Evolutionary conservation across 163 green algal species (phyloP).

Genomic region (Scenedesmus sp.): DNA sequence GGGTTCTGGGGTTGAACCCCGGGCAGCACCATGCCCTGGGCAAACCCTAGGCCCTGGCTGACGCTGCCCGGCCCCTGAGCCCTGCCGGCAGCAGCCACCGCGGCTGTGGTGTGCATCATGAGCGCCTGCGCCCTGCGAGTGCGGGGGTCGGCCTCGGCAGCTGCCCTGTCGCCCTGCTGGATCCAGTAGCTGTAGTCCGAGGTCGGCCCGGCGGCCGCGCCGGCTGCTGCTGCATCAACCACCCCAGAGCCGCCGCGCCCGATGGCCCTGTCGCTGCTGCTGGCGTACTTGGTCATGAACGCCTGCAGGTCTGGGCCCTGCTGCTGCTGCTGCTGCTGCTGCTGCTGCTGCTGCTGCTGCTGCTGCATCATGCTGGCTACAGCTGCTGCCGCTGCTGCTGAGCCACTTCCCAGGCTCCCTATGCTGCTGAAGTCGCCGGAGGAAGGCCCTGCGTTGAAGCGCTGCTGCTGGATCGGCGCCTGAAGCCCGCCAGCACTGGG

Average conservation of each 20-base stretch:
- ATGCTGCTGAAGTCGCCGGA: neutral
- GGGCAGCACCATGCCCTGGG: neutral
- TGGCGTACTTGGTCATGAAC: slow-evolving; percentile 30
- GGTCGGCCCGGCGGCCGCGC: neutral
- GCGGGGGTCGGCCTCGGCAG: neutral
- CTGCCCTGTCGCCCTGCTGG: neutral
- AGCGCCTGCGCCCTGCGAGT: neutral
- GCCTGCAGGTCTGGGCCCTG: neutral
- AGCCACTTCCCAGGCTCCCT: neutral
- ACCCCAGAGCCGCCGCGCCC: neutral
- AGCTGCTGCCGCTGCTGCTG: too few species aligned
- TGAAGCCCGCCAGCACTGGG: neutral
- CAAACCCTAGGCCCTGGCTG: neutral
- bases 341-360: slow-evolving; percentile 21
- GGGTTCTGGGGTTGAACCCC: neutral
- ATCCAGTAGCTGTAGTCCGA: slow-evolving; percentile 26
- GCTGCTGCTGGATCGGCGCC: neutral
- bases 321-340: neutral
- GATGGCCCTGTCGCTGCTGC: neutral
- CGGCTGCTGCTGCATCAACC: neutral
- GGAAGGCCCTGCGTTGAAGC: too few species aligned
- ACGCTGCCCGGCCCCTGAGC: neutral
- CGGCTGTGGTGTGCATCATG: neutral
- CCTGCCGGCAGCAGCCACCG: neutral
- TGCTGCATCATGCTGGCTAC: neutral